A percentile compares a stretch with the other conserved stretches of the same genome.
Conservation (phyloP, 1,284 basidiomycete genomes). For the Leccinum fuscescens region DNA sequence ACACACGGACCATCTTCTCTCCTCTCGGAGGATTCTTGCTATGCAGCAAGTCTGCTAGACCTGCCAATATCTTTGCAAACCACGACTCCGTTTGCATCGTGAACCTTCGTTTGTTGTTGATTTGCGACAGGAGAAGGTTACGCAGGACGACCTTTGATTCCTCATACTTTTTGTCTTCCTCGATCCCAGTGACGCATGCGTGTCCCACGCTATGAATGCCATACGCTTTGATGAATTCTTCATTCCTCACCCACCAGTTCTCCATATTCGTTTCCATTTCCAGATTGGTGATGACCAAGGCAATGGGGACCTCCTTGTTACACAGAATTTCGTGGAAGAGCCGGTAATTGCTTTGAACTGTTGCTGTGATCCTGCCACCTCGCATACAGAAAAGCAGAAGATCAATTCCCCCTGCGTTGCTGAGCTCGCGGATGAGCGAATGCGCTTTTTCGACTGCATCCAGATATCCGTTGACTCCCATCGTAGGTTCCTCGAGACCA, state of each 20-base stretch:
- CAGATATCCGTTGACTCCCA: slow-evolving; percentile 28
- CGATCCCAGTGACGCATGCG: slow-evolving; percentile 41
- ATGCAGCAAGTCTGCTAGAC: slow-evolving; percentile 21
- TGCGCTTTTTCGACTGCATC: slow-evolving; percentile 36
- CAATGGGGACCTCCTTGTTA: slow-evolving; percentile 36
- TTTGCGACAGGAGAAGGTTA: slow-evolving; percentile 19
- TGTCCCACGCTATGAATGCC: slow-evolving; percentile 33
- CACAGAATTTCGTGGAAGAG: slow-evolving; percentile 38
- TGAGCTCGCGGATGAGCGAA: slow-evolving; percentile 33
- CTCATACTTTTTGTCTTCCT: slow-evolving; percentile 29
- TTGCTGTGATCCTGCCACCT: slow-evolving; percentile 36
- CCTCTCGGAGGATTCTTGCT: slow-evolving; percentile 23
- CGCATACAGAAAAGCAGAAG: slow-evolving; percentile 41
- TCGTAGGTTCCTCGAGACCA: slow-evolving; percentile 40
- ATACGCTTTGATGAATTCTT: slow-evolving; percentile 28
- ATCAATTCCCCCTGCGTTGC: slow-evolving; percentile 31
- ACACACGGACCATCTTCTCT: slow-evolving; percentile 25
- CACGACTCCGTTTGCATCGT: slow-evolving; percentile 27
- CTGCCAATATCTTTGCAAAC: slow-evolving; percentile 24
- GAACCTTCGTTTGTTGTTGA: slow-evolving; percentile 19
- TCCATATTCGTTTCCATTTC: slow-evolving; percentile 39
- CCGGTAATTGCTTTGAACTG: slow-evolving; percentile 35
- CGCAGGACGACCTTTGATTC: slow-evolving; percentile 21
- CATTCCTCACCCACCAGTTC: slow-evolving; percentile 40
- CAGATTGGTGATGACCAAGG: slow-evolving; percentile 39